Base-by-base conservation (phyloP, 208 protist genomes). In the Leptomonas seymouri region DNA sequence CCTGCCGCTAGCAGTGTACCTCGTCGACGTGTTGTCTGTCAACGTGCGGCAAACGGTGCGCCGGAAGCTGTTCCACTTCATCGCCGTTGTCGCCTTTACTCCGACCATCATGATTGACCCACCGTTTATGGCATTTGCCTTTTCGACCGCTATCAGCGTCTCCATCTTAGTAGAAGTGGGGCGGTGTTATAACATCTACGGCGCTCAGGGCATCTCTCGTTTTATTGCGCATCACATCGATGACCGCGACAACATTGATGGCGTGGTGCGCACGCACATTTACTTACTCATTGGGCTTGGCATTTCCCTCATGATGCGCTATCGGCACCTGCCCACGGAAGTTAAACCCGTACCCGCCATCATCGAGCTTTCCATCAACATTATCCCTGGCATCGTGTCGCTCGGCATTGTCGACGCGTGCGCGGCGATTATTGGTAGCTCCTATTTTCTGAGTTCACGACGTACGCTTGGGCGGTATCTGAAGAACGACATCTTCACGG, bases 51-150 rank as follows among this genome's bases (percentile, higher is more conserved):
- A 71, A 44, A 87, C 86, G 20, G 89, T 85, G 51, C 80, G 82
- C 4, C 81, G 93, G 15, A 97, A 97, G 71, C 50, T 97, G n/a
- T 97, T 94, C 71, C 93, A 97, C 70, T 86, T 94, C 42, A 79
- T 97, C 58, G 93, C 84, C 14, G 87, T 97, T 6, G 45, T 85
- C 51, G 72, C 78, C 39, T 95, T 97, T 63, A 93, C 89, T 3
- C 87, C 90, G 15, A 74, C 84, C 3, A 86, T 84, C 12, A 80
- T 97, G 78, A 78, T 89, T 20, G 89, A 95, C 56, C 93, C 93
- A 23, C 64, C 80, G 3, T 97, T 97, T 72, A 75, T 97, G 48
- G 84, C 89, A 7, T 79, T 95, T 51, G 74, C 90, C n/a, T 69
- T 95, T 25, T 90, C 85, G 44, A 79, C 79, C 0, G 93, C 88